A percentile compares a stretch with the other conserved stretches of the same genome.
Evolutionary conservation across 148 eudicot genomes (phyloP).

Genomic region (Camellia lanceoleosa): DNA sequence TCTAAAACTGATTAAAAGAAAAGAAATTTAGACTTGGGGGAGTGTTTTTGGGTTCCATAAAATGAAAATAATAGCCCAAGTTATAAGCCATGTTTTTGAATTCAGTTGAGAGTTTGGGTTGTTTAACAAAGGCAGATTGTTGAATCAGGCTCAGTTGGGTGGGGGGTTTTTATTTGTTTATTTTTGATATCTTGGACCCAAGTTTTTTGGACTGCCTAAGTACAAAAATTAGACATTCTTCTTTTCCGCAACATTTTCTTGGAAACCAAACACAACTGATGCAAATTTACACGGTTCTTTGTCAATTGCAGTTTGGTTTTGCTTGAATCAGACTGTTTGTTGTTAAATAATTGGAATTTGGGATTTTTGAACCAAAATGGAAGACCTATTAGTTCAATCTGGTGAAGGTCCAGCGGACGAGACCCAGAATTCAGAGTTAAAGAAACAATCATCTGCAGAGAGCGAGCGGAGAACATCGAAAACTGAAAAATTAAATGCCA

Average conservation of each 20-base stretch:
- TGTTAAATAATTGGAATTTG: background rate
- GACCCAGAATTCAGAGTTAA: conserved; percentile 23
- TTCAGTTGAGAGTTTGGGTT: background rate
- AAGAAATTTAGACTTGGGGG: background rate
- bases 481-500: conserved; percentile 23
- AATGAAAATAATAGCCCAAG: background rate
- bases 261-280: background rate
- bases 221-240: background rate
- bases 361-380: conserved; percentile 30
- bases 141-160: background rate
- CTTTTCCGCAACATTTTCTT: background rate
- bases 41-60: background rate
- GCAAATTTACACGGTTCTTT: background rate
- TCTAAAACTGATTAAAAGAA: background rate
- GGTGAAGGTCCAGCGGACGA: conserved; percentile 26
- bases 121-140: background rate
- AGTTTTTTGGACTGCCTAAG: background rate
- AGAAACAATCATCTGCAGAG: conserved; percentile 25
- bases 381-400: conserved; percentile 25
- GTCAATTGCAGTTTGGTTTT: conserved; percentile 5
- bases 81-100: background rate
- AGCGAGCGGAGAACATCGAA: conserved; percentile 28
- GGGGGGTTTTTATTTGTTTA: background rate
- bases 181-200: background rate
- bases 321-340: background rate